Evolutionary conservation across 148 eudicot genomes (phyloP), one percentile per base, ranked within the genome.

Genomic region (Beta vulgaris): DNA sequence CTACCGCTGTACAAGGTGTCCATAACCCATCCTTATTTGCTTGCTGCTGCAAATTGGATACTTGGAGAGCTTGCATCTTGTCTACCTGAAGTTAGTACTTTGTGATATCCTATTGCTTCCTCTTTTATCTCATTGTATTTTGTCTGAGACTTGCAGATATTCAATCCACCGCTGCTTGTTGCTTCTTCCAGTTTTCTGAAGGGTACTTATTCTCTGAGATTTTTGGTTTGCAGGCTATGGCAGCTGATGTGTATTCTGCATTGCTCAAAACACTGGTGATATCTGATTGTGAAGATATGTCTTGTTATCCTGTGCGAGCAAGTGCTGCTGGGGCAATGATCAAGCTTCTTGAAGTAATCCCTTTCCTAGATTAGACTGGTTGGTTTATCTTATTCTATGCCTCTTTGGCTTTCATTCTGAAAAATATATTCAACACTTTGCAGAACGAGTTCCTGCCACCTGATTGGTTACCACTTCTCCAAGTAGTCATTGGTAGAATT

Each of bases 1-100:
- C 76, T 91, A 63, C 93, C 96, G 53, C 67, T 91, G 71, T 91
- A 91, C 82, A 79, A 69, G 48, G 79, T 76, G 63, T 81, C 89
- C 64, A 49, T 34, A 29, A 53, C 76, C 42, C 77, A 63, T 54
- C 90, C 96, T 68, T 87, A 85, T 82, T 76, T 91, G 83, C 58
- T 82, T 77, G 96, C 90, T 65, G 88, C 90, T 77, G 91, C 96
- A 59, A 91, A 85, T 78, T 91, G 96, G 96, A 85, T 91, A 59
- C 93, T 91, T 77, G 92, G 92, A 80, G 96, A 91, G 82, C 89
- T 91, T 73, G 85, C 87, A 21, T 85, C 91, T 55, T 91, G 84
- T 79, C 85, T 91, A 62, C 84, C 96, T 63, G 87, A 89, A 79
- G 96, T 91, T 81, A 84, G 89, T 76, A 55, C 31, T 60, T 15